Evolutionary conservation across 352 stramenopile species (phyloP), one percentile per base, ranked within the genome.

Genomic region (Globisporangium radiosum): DNA sequence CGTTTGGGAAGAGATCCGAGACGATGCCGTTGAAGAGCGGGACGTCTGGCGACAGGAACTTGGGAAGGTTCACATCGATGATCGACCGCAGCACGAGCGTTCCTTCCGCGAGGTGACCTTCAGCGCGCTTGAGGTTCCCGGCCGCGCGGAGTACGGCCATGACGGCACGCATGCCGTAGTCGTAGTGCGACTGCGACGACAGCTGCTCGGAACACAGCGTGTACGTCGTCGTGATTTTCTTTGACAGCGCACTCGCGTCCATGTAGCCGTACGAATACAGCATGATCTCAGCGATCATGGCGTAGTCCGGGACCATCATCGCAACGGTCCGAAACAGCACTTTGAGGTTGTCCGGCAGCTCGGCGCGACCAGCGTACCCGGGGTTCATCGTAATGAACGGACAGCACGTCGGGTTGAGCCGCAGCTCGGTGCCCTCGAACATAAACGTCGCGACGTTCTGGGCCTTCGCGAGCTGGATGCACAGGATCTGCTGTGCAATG

Each of bases 101-200:
- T 57, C 90, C 81, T 76, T 97, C 90, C 36, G 86, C 73, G 15
- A 91, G 54, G 55, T 92, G 83, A 1, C 78, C 83, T 37, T 92
- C 83, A 0, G 78, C 81, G 40, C 90, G 76, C 51, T 95, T 94
- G 33, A 98, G 72, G 57, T 97, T 97, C 15, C 93, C 93, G 6
- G 92, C 90, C 7, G 93, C 92, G 51, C 96, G 85, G 45, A 98
- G 77, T 25, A 98, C 94, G 14, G 93, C 94, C 75, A 98, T 96
- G 13, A 98, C 92, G 4, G 94, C 94, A 39, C 94, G 74, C 88
- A 98, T 98, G 33, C 94, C 93, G 70, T 98, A 98, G 64, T 98
- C 94, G 61, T 98, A 98, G 60, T 98, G 94, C 52, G 90, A 96
- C 59, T 98, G 94, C 15, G 85, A 97, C 8, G 87, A 97, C 4